Percentiles rank a stretch among this genome's conserved stretches.
These are phyloP conservation scores for Candida nitratophila DNA, from an alignment of 805 yeast genomes.

Conservation along the genomic window DNA sequence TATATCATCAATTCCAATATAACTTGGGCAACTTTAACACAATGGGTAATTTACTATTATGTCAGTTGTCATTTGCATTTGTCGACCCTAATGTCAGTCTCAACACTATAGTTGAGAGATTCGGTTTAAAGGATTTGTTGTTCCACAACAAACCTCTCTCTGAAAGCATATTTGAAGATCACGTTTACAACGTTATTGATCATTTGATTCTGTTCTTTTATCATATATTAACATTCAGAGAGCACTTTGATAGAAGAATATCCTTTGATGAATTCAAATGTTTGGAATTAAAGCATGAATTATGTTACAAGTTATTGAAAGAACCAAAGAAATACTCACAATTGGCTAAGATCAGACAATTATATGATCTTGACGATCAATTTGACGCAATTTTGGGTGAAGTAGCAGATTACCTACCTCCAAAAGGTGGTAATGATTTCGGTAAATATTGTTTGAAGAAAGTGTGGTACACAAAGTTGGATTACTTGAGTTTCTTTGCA, in stretches of 20 bases:
- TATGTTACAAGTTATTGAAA: slow-evolving; percentile 44
- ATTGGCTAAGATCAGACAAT: slow-evolving; percentile 20
- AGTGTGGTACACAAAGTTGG: slow-evolving; percentile 37
- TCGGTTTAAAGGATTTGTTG: slow-evolving; percentile 38
- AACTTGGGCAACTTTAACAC: slow-evolving; percentile 14
- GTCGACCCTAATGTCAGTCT: slow-evolving; percentile 23
- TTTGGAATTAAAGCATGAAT: slow-evolving; percentile 25
- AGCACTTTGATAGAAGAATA: slow-evolving; percentile 14
- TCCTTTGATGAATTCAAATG: slow-evolving; percentile 8
- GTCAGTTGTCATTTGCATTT: slow-evolving; percentile 31
- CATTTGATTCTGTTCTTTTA: slow-evolving; percentile 38
- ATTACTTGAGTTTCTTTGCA: slow-evolving; percentile 47
- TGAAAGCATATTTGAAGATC: slow-evolving; percentile 41
- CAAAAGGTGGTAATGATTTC: slow-evolving; percentile 57
- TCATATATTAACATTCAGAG: slow-evolving; percentile 30
- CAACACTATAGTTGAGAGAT: slow-evolving; percentile 41
- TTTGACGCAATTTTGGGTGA: slow-evolving; percentile 50
- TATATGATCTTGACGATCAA: slow-evolving; percentile 24
- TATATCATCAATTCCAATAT: slow-evolving; percentile 14
- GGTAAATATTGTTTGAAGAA: slow-evolving; percentile 60
- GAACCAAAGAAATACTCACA: slow-evolving; percentile 50
- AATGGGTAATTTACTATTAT: slow-evolving; percentile 38
- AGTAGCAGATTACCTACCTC: slow-evolving; percentile 53
- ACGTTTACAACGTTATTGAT: slow-evolving; percentile 34
- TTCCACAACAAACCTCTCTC: slow-evolving; percentile 13